phyloP scores from a whole-genome alignment of 345 rosid genomes.

The Citrus australasica region DNA sequence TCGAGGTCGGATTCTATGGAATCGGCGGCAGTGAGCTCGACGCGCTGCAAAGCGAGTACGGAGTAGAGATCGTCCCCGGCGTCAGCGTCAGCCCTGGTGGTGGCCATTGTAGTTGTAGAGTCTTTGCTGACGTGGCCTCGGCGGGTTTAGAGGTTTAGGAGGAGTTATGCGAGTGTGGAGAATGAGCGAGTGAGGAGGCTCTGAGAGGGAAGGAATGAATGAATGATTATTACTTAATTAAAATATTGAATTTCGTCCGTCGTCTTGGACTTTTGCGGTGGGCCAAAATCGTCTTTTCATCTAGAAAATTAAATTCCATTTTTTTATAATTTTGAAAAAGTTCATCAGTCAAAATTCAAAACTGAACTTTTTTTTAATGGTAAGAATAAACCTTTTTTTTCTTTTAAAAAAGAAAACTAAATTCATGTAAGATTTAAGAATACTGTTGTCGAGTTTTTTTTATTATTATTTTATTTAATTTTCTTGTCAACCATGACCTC shows the following conservation, averaged over 20 bases:
- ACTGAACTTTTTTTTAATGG: too few relatives aligned
- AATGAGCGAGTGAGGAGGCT: neutral
- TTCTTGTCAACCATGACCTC: too few relatives aligned
- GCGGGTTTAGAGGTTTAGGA: neutral
- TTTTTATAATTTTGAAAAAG: too few relatives aligned
- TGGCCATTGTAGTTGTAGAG: neutral
- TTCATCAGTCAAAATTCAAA: too few relatives aligned
- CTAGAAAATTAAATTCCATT: neutral
- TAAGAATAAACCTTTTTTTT: too few relatives aligned
- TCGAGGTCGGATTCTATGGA: constrained; percentile 41
- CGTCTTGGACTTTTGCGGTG: neutral
- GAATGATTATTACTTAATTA: neutral
- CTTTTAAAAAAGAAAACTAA: too few relatives aligned
- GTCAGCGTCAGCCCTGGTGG: neutral
- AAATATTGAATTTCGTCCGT: neutral
- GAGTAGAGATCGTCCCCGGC: constrained; percentile 7
- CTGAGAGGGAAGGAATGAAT: neutral
- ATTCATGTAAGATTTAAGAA: too few relatives aligned
- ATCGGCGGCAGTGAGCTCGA: constrained; percentile 24
- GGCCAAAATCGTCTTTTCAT: neutral
- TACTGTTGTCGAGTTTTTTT: too few relatives aligned
- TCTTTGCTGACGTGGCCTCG: neutral
- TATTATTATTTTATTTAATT: too few relatives aligned
- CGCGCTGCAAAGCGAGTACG: constrained; percentile 13
- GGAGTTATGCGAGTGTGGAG: neutral